Evolutionary conservation across 148 eudicot species (phyloP), one percentile per base, ranked within the genome.

Genomic region (Dianthus caryophyllus): DNA sequence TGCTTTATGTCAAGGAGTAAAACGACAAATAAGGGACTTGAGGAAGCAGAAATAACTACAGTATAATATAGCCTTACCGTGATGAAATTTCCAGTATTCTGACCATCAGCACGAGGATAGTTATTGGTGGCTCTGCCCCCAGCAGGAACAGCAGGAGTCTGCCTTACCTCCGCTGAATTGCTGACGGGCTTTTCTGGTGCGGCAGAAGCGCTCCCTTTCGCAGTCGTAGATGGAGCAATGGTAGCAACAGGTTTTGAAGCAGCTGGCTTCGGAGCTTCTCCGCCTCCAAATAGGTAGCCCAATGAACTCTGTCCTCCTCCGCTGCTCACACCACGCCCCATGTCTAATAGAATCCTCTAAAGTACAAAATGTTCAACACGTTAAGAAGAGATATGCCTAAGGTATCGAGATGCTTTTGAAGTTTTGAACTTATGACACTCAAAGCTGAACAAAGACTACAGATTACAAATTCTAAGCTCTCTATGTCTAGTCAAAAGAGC

Each of bases 291-390:
- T 24, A 91, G 79, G 81, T 91, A 91, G 41, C 80, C 88, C 56
- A 88, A 84, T 27, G 97, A 91, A 72, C 97, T 91, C 68, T 91
- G 88, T 49, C 92, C 97, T 5, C 97, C 97, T 24, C 97, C 97
- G 70, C 92, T 80, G 89, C 97, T 91, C 61, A 86, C 95, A 46
- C 97, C 97, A 74, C 96, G 96, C 56, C 92, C 88, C 97, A 91
- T 91, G 24, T 50, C 55, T 51, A 55, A 59, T 22, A 14, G 72
- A 50, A 29, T 61, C 67, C 77, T 65, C n/a, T 30, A 10, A n/a
- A 22, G 8, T 26, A 50, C 24, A 18, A 67, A 64, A 38, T n/a
- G 20, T 43, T 21, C 25, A 38, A 0, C 25, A 39, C 49, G 26
- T 51, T 52, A 59, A 20, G 21, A 61, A 21, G 17, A 65, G n/a